These are phyloP conservation scores for Hericium coralloides DNA, from an alignment of 768 basidiomycete species.

Conservation along the genomic window DNA sequence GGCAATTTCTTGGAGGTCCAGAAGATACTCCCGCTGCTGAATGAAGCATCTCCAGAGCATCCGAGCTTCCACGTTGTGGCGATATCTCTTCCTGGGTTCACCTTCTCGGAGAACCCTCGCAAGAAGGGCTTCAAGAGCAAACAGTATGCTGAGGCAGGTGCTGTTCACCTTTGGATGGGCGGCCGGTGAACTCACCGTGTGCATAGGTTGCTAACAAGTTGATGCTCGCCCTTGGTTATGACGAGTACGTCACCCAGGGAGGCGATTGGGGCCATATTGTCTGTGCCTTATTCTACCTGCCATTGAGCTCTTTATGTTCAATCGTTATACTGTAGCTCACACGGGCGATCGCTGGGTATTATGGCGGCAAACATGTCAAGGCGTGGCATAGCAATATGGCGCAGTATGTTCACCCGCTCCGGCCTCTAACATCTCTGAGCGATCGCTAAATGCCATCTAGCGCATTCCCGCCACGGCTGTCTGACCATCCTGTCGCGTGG, in stretches of 20 bases:
- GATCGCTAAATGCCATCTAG: not conserved
- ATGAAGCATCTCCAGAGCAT: slow-evolving; percentile 6
- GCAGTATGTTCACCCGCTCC: slow-evolving; percentile 21
- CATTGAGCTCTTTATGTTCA: not conserved
- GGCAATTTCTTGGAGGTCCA: slow-evolving; percentile 42
- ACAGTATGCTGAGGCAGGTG: slow-evolving; percentile 19
- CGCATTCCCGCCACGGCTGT: not conserved
- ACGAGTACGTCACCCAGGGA: slow-evolving; percentile 33
- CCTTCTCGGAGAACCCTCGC: slow-evolving; percentile 18
- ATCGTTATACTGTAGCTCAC: not conserved
- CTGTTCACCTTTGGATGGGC: not conserved
- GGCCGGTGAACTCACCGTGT: not conserved
- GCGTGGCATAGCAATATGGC: slow-evolving; percentile 46
- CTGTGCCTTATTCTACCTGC: not conserved
- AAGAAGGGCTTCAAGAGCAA: slow-evolving; percentile 17
- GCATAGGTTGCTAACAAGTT: slow-evolving; percentile 16
- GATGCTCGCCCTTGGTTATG: slow-evolving; percentile 22
- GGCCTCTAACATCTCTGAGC: not conserved
- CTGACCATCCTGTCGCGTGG: slow-evolving; percentile 19
- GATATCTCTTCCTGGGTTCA: slow-evolving; percentile 20
- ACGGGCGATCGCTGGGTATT: slow-evolving; percentile 7
- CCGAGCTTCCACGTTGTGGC: slow-evolving; percentile 23
- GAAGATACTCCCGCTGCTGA: slow-evolving; percentile 18
- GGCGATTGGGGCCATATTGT: slow-evolving; percentile 39
- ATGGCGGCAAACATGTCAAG: slow-evolving; percentile 35